Percentiles rank a stretch among this genome's conserved stretches.
These are phyloP conservation scores for Syncephalastrum sp. DNA, from an alignment of 371 early-diverging fungal genomes.

Conservation along the genomic window DNA sequence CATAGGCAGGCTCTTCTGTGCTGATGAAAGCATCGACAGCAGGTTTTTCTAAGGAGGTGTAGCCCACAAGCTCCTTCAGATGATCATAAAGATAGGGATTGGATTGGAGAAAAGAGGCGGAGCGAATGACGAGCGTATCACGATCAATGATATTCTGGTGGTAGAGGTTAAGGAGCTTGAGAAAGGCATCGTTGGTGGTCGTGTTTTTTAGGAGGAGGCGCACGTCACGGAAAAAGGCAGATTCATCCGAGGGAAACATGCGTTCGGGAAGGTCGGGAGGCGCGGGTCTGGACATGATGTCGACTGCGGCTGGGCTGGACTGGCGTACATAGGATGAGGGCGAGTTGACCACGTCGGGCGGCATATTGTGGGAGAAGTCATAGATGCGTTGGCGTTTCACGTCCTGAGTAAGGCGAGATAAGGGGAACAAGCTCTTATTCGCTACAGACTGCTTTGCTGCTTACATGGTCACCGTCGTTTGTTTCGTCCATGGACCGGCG, in stretches of 20 bases:
- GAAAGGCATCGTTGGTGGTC: slow-evolving; percentile 86
- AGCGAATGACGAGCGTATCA: slow-evolving; percentile 76
- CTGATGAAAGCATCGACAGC: slow-evolving; percentile 6
- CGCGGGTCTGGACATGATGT: no score
- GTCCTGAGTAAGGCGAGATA: no score
- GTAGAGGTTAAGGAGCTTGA: slow-evolving; percentile 94
- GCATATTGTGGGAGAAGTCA: not conserved
- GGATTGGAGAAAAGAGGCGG: slow-evolving; percentile 72
- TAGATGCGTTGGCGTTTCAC: not conserved
- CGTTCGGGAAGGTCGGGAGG: not conserved
- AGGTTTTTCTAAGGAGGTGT: slow-evolving; percentile 7
- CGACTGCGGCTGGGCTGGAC: not conserved
- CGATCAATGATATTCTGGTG: slow-evolving; percentile 92
- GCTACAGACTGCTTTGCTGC: no score
- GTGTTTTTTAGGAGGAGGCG: slow-evolving; percentile 76
- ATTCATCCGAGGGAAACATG: slow-evolving; percentile 3
- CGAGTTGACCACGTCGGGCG: not conserved
- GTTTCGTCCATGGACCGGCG: no score
- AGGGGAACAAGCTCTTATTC: no score
- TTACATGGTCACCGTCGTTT: no score
- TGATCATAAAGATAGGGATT: slow-evolving; percentile 79
- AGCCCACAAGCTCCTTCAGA: slow-evolving; percentile 86
- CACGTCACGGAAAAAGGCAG: slow-evolving; percentile 69
- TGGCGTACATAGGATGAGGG: not conserved
- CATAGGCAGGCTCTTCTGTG: slow-evolving; percentile 15